Evolutionary conservation across 768 basidiomycete species (phyloP).

Genomic region (Macrocybe gigantea): DNA sequence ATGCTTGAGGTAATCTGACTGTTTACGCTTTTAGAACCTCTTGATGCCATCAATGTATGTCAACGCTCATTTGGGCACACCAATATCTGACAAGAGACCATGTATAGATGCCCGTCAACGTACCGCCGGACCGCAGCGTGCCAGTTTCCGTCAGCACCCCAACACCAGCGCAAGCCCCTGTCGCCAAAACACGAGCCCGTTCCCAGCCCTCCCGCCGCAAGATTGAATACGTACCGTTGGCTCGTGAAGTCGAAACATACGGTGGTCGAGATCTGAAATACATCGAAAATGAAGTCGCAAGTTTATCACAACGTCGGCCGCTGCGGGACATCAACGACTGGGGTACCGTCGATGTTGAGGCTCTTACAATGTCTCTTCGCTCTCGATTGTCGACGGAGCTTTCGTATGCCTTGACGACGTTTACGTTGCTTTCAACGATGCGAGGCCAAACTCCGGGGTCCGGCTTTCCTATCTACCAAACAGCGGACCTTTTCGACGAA

Average conservation of each 20-base stretch:
- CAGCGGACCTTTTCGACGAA: constrained; percentile 80
- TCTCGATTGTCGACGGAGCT: constrained; percentile 80
- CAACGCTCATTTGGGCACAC: too few species aligned
- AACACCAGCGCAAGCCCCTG: constrained; percentile 20
- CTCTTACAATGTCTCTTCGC: constrained; percentile 88
- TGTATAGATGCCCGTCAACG: too few species aligned
- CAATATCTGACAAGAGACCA: too few species aligned
- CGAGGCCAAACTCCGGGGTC: constrained; percentile 54
- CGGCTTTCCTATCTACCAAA: constrained; percentile 73
- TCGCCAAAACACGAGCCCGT: constrained; percentile 24
- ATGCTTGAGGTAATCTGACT: constrained; percentile 2
- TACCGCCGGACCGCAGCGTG: too few species aligned
- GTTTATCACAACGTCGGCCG: constrained; percentile 45
- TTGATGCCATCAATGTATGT: constrained; percentile 41
- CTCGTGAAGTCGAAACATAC: constrained; percentile 65
- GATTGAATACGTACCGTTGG: constrained; percentile 83
- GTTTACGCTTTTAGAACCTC: constrained; percentile 32
- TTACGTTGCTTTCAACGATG: constrained; percentile 78
- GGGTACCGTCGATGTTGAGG: constrained; percentile 86
- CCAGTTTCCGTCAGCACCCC: not conserved
- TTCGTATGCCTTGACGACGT: constrained; percentile 84
- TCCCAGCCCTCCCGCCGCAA: constrained; percentile 63
- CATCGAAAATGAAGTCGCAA: constrained; percentile 56
- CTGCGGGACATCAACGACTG: constrained; percentile 77
- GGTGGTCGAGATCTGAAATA: constrained; percentile 77